A percentile compares a stretch with the other conserved stretches of the same genome.
Conservation (phyloP, 2,329 filamentous ascomycete genomes). For the Sporothrix protearum region DNA sequence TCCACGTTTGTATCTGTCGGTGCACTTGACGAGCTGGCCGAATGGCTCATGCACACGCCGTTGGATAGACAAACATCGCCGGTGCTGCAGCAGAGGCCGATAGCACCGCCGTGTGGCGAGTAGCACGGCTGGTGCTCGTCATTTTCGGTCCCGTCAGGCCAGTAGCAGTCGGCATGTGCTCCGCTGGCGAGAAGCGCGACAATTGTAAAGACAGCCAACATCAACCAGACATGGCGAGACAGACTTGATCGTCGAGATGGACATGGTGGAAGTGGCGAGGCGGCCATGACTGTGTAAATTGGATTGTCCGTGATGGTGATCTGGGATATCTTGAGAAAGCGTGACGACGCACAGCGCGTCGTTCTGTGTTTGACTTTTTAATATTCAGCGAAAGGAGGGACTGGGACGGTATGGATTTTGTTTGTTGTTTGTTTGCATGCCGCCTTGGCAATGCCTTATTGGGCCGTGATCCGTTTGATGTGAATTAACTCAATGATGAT, state of each 20-base stretch:
- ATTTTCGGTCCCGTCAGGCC: constrained; percentile 25
- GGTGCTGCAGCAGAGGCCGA: constrained; percentile 25
- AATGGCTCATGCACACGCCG: constrained; percentile 22
- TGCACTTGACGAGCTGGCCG: neutral
- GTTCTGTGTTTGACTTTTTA: too few relatives aligned
- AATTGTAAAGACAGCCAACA: neutral
- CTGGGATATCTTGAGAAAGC: neutral
- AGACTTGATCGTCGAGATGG: neutral
- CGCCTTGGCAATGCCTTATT: too few relatives aligned
- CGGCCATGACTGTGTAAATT: neutral
- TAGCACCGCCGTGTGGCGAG: neutral
- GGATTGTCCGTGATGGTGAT: neutral
- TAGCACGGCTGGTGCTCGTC: constrained; percentile 23
- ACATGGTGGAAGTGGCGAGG: neutral
- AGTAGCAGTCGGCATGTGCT: constrained; percentile 24
- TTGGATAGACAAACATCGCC: constrained; percentile 26
- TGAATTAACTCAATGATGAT: too few relatives aligned
- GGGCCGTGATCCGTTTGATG: neutral
- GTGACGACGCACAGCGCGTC: neutral
- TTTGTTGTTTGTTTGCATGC: neutral
- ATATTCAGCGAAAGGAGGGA: neutral
- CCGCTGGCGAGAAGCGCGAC: neutral
- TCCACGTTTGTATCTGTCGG: neutral
- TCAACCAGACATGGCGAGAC: neutral
- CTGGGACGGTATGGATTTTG: too few relatives aligned